Base-by-base conservation (phyloP, 495 filamentous ascomycete species). In the Hypoxylon fragiforme region DNA sequence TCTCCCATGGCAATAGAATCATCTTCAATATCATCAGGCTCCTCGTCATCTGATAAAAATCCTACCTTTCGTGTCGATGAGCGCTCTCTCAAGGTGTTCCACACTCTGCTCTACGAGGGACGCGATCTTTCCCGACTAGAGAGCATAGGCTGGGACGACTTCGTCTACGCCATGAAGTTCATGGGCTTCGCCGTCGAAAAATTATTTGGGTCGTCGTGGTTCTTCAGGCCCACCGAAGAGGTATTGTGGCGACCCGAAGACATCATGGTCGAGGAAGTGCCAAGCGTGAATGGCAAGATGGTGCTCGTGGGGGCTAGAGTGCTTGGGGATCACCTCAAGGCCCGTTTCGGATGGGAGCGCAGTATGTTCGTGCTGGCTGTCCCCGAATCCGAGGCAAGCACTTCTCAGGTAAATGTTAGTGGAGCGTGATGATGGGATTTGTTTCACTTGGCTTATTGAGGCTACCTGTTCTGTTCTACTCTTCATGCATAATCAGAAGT, bases 141-240 rank as follows among this genome's bases (percentile, higher is more conserved):
- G 5, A 77, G 81, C 37, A 32, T 83, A 5, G 30, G 72, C 0
- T 85, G 80, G 81, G 64, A 49, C 16, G 79, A 82, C 44, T 78
- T 84, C 44, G 54, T 85, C 15, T 66, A 77, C 42, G 78, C 80
- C 5, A 76, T 85, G 77, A 43, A 56, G 5, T 55, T 69, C 3
- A 66, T 70, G 3, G 77, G 78, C 1, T 81, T 83, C 41, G 18
- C 41, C 3, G 65, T 69, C 0, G 63, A 74, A 63, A 81, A 83
- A 61, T 63, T 82, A 7, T 76, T 79, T 45, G 79, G 80, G 0
- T 80, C 74, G 1, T 77, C 71, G 0, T 85, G 81, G 81, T 65
- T 76, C 37, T 81, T 83, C 50, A 44, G 51, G 34, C 71, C 76
- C 6, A 49, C 53, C n/a, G 57, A 41, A n/a, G 3, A 12, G 31